Conservation (phyloP, 257 asterid species). For the Linderniella brevidens region DNA sequence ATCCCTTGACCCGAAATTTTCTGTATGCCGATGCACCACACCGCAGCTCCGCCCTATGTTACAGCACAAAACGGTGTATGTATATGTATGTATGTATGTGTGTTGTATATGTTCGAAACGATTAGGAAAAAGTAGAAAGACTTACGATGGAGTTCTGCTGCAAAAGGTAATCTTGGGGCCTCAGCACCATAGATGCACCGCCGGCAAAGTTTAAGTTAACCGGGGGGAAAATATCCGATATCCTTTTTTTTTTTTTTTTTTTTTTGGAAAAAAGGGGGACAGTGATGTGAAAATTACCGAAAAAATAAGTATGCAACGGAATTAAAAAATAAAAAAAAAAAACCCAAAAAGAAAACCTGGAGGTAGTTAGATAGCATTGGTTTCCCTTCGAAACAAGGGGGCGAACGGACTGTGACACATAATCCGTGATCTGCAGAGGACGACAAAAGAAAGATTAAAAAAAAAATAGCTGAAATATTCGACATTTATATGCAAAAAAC, state of each 20-base stretch:
- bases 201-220: constrained; percentile 74
- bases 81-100: too few relatives aligned
- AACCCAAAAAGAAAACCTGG: constrained; percentile 34
- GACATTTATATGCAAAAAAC: too few relatives aligned
- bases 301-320: constrained; percentile 3
- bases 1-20: constrained; percentile 59
- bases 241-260: too few relatives aligned
- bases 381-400: constrained; percentile 45
- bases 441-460: too few relatives aligned
- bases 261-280: constrained; percentile 12
- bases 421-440: constrained; percentile 47
- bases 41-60: constrained; percentile 68
- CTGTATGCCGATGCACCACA: constrained; percentile 91
- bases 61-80: too few relatives aligned
- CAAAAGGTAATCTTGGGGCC: constrained; percentile 78
- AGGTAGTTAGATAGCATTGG: constrained; percentile 62
- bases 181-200: constrained; percentile 71
- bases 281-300: not conserved
- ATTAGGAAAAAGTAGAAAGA: too few relatives aligned
- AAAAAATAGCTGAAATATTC: too few relatives aligned
- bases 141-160: constrained; percentile 80
- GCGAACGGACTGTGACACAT: constrained; percentile 47
- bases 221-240: constrained; percentile 53
- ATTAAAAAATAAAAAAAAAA: not conserved
- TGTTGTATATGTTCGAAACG: too few relatives aligned